A percentile compares a stretch with the other conserved stretches of the same genome.
phyloP scores from a whole-genome alignment of 805 yeast genomes.

The Wickerhamiella slavikovae region DNA sequence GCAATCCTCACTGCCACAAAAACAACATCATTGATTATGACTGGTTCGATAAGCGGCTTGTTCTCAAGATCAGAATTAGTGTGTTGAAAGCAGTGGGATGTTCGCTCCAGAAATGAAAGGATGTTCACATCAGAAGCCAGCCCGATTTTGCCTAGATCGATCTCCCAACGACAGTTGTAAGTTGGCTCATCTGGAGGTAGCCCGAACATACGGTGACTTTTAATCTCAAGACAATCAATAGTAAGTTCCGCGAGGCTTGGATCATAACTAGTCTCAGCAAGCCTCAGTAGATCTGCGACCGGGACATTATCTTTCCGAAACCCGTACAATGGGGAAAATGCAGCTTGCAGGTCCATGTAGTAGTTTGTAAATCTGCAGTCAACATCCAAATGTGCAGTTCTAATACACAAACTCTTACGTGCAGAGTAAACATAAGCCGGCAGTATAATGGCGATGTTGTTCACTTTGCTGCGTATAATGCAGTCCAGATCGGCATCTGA shows the following conservation, averaged over 20 bases:
- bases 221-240: conserved; percentile 4
- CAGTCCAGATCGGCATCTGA: conserved; percentile 55
- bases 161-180: conserved; percentile 79
- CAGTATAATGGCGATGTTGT: conserved; percentile 47
- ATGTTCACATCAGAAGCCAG: conserved; percentile 30
- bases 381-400: conserved; percentile 44
- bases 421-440: conserved; percentile 57
- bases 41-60: conserved; percentile 35
- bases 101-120: conserved; percentile 21
- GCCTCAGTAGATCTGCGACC: conserved; percentile 6
- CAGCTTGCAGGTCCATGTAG: conserved; percentile 73
- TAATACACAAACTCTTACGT: conserved; percentile 36
- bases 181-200: conserved; percentile 78
- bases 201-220: conserved; percentile 88
- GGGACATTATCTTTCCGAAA: conserved; percentile 6
- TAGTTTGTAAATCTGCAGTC: conserved; percentile 78
- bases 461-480: conserved; percentile 46
- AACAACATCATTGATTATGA: conserved; percentile 46
- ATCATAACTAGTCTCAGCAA: conserved; percentile 5
- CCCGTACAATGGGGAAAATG: conserved; percentile 37
- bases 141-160: conserved; percentile 38
- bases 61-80: conserved; percentile 64
- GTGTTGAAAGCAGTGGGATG: conserved; percentile 30
- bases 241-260: conserved; percentile 6
- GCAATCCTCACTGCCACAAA: conserved; percentile 38